A percentile compares a stretch with the other conserved stretches of the same genome.
Conservation (phyloP, 192 early-diverging fungal species). For the Chytriomyces sp. region DNA sequence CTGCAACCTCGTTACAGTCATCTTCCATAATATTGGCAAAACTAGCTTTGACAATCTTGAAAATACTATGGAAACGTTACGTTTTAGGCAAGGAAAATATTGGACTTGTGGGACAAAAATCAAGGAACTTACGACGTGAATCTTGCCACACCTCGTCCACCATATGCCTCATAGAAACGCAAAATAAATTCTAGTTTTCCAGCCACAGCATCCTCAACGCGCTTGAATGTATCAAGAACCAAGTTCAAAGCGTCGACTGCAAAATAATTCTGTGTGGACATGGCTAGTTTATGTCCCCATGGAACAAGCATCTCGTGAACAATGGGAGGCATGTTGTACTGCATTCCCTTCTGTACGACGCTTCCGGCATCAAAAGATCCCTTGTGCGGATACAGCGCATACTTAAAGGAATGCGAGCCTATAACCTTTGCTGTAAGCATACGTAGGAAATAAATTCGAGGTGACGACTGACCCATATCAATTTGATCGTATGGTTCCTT, state of each 20-base stretch:
- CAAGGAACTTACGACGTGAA: constrained; percentile 43
- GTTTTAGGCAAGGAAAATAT: no score
- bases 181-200: constrained; percentile 72
- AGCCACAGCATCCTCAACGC: constrained; percentile 58
- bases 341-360: constrained; percentile 83
- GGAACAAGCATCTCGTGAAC: constrained; percentile 15
- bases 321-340: constrained; percentile 84
- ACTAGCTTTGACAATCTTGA: constrained; percentile 48
- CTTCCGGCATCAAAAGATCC: constrained; percentile 76
- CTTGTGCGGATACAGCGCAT: constrained; percentile 86
- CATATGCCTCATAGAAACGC: constrained; percentile 88
- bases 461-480: neutral
- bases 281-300: neutral
- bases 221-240: constrained; percentile 88
- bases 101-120: neutral
- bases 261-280: constrained; percentile 12
- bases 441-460: constrained; percentile 48
- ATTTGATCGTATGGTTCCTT: neutral
- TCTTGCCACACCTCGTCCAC: constrained; percentile 69
- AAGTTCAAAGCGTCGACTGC: constrained; percentile 63
- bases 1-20: constrained; percentile 28
- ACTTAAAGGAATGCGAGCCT: constrained; percentile 76
- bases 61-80: constrained; percentile 19
- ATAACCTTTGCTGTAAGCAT: no score
- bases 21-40: constrained; percentile 84